Evolutionary conservation across 1,284 basidiomycete genomes (phyloP).

Genomic region (Schizopora paradoxa): DNA sequence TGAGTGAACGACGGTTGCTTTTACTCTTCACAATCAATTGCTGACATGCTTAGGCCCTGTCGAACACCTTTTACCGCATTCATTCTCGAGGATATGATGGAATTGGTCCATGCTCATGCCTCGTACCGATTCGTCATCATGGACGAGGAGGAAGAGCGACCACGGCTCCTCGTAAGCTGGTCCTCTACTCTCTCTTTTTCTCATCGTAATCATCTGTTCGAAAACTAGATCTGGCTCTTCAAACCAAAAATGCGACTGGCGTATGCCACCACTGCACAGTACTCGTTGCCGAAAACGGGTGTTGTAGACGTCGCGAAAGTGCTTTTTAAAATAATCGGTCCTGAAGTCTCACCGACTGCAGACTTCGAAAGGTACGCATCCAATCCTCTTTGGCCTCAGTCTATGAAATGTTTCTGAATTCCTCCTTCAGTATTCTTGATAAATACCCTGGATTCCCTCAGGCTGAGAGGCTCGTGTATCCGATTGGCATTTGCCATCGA

Average conservation of each 20-base stretch:
- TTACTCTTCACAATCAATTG: constrained; percentile 9
- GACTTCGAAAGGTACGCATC: constrained; percentile 45
- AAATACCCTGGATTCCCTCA: constrained; percentile 76
- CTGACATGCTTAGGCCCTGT: constrained; percentile 38
- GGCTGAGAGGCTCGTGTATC: constrained; percentile 76
- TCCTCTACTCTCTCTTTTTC: not conserved
- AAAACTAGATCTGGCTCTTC: constrained; percentile 77
- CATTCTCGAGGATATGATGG: constrained; percentile 81
- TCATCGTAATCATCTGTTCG: constrained; percentile 5
- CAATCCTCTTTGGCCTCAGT: constrained; percentile 1
- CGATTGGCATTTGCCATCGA: constrained; percentile 64
- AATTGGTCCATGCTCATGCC: constrained; percentile 83
- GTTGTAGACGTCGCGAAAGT: constrained; percentile 69
- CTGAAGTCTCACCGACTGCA: constrained; percentile 39
- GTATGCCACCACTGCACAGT: constrained; percentile 53
- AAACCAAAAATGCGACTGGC: constrained; percentile 78
- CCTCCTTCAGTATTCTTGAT: constrained; percentile 44
- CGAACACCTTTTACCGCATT: constrained; percentile 77
- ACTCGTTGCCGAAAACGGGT: constrained; percentile 55
- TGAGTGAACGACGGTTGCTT: constrained; percentile 31
- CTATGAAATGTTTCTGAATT: not conserved
- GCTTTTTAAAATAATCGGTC: constrained; percentile 54
- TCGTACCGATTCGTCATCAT: constrained; percentile 82
- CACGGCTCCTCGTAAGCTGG: constrained; percentile 67
- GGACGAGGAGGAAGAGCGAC: constrained; percentile 77